Evolutionary conservation across 495 filamentous ascomycete genomes (phyloP).

Genomic region (Talaromyces ruber): DNA sequence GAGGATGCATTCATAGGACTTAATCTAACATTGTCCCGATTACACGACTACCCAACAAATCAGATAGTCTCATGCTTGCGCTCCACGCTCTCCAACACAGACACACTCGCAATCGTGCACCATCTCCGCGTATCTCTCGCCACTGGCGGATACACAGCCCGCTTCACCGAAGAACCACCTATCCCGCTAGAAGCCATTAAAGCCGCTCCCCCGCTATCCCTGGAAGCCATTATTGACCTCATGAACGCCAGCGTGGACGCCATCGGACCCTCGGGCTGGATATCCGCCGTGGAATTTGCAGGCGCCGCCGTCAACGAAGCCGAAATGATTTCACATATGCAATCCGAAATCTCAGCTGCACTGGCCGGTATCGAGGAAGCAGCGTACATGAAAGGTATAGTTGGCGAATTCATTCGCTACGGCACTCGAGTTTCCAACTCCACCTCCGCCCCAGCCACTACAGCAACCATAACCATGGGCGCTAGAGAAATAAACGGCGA

Average conservation of each 20-base stretch:
- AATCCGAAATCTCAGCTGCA: conserved; percentile 64
- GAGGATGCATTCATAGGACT: conserved; percentile 30
- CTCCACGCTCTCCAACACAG: conserved; percentile 52
- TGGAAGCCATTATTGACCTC: conserved; percentile 50
- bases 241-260: conserved; percentile 74
- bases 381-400: conserved; percentile 54
- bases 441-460: not conserved
- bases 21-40: conserved; percentile 47
- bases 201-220: conserved; percentile 39
- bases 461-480: conserved; percentile 7
- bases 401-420: conserved; percentile 64
- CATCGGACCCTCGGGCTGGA: conserved; percentile 76
- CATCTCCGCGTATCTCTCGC: conserved; percentile 61
- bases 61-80: conserved; percentile 56
- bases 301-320: conserved; percentile 51
- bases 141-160: conserved; percentile 33
- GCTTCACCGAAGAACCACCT: conserved; percentile 36
- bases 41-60: conserved; percentile 52
- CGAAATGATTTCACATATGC: conserved; percentile 53
- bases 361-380: conserved; percentile 72
- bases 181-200: conserved; percentile 41
- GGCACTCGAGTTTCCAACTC: conserved; percentile 27
- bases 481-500: not conserved
- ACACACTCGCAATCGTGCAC: conserved; percentile 64
- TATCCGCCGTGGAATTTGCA: conserved; percentile 45